These are phyloP conservation scores for Dittrichia graveolens DNA, from an alignment of 129 eudicot genomes.

Conservation along the genomic window DNA sequence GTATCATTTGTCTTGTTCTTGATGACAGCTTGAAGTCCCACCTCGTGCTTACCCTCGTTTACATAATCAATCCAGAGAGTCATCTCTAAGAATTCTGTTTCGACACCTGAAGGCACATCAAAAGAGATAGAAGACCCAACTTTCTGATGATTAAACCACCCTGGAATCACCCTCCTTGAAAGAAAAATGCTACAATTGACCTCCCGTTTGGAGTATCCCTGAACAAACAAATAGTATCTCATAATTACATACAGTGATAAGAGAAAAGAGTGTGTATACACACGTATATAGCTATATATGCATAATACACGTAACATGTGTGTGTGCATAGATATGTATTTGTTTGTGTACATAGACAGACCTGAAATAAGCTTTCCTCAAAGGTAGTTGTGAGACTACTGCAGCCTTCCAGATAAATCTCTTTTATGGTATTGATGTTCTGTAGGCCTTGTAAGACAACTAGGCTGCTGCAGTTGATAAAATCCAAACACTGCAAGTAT, in stretches of 20 bases:
- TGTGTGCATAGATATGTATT: neutral
- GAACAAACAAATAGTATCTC: conserved; percentile 8
- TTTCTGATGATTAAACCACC: conserved; percentile 13
- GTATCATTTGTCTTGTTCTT: conserved; percentile 27
- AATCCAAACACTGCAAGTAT: conserved; percentile 12
- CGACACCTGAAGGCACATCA: conserved; percentile 17
- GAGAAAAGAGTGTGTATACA: neutral
- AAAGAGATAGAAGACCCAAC: conserved; percentile 22
- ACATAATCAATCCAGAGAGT: conserved; percentile 27
- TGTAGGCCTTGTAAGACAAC: conserved; percentile 25
- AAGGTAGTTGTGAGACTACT: conserved; percentile 18
- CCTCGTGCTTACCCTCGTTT: conserved; percentile 12
- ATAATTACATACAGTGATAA: neutral
- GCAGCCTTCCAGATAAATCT: conserved; percentile 28
- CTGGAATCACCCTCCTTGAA: conserved; percentile 23
- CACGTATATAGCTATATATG: neutral
- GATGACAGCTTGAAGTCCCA: conserved; percentile 15
- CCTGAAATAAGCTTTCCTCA: conserved; percentile 31
- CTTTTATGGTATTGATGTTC: conserved; percentile 16
- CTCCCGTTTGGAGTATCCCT: conserved; percentile 17
- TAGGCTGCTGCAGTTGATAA: conserved; percentile 29
- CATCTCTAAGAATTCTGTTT: conserved; percentile 10
- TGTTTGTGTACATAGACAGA: neutral
- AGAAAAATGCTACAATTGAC: conserved; percentile 26
- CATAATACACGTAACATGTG: neutral